Evolutionary conservation across 2,329 filamentous ascomycete genomes (phyloP).

Genomic region (Clonostachys byssicola): DNA sequence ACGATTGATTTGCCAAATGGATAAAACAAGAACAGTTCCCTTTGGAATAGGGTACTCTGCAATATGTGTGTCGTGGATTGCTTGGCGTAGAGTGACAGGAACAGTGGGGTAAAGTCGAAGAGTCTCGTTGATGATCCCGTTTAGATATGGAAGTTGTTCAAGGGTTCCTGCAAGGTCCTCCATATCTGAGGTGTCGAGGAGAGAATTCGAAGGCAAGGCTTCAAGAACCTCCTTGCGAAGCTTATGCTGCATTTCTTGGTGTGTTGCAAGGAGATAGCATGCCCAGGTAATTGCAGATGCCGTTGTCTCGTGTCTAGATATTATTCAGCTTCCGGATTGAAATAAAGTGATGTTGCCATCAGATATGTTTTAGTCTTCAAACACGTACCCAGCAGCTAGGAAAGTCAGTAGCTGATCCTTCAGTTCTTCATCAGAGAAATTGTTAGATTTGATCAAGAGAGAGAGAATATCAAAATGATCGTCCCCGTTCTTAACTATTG

Average conservation of each 20-base stretch:
- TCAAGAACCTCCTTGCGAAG: conserved; percentile 58
- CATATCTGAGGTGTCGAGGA: no score
- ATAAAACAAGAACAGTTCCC: conserved; percentile 58
- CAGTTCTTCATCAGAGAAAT: conserved; percentile 46
- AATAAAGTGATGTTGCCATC: neutral
- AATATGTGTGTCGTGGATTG: conserved; percentile 51
- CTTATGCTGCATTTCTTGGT: conserved; percentile 51
- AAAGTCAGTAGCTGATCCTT: conserved; percentile 53
- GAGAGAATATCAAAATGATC: conserved; percentile 62
- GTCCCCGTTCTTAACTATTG: conserved; percentile 33
- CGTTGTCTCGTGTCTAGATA: conserved; percentile 56
- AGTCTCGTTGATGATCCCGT: conserved; percentile 65
- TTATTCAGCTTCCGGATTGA: neutral
- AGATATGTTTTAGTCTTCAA: conserved; percentile 22
- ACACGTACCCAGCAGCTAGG: conserved; percentile 44
- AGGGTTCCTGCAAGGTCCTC: conserved; percentile 42
- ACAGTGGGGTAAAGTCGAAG: conserved; percentile 66
- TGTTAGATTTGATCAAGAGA: conserved; percentile 43
- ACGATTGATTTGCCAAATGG: conserved; percentile 57
- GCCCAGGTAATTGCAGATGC: conserved; percentile 60
- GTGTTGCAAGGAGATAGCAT: conserved; percentile 52
- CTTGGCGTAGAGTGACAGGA: conserved; percentile 57
- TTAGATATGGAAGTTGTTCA: conserved; percentile 64
- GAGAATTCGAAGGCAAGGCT: conserved; percentile 29
- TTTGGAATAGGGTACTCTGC: conserved; percentile 57